Base-by-base conservation (phyloP, 345 rosid genomes). In the Acer campestre region DNA sequence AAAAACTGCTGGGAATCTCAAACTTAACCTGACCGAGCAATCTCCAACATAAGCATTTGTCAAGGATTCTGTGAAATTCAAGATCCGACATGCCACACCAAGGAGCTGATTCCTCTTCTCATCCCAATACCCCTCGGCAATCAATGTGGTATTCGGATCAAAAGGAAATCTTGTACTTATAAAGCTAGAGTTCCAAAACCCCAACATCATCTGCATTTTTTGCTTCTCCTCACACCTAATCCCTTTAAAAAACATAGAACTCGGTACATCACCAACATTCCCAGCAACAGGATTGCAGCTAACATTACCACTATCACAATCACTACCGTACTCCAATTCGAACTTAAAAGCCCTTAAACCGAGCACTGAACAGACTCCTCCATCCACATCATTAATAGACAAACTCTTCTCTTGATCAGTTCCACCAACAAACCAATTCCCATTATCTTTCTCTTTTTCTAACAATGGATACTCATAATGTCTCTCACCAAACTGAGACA, bases 51-150 rank as follows among this genome's bases (percentile, higher is more conserved):
- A 82, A 68, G 91, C 85, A 82, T 82, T 71, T 74, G 77, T 76
- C 80, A 88, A 55, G 69, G 92, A 82, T 29, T 76, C 83, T 0
- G 86, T 68, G 65, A 79, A 83, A 82, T 90, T 89, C 82, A 87
- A 80, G 80, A 93, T 74, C 73, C 88, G 83, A 75, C 99, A 95
- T 2, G 88, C 95, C 51, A 88, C 85, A 53, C 88, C 91, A 77
- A 91, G 88, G 67, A 92, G 78, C 71, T 79, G 85, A 78, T 88
- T 84, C 85, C 75, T 87, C 86, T 85, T 82, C 35, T 77, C 85
- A 84, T 90, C 89, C 99, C 99, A 93, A 62, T 79, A 74, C 76
- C 94, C 98, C 88, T 93, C 99, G 0, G 91, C 94, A 29, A 95
- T 75, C 80, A 93, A 77, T 14, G 84, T 78, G n/a, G 80, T 82